Conservation (phyloP, 192 early-diverging fungal species). For the Mortierella antarctica region DNA sequence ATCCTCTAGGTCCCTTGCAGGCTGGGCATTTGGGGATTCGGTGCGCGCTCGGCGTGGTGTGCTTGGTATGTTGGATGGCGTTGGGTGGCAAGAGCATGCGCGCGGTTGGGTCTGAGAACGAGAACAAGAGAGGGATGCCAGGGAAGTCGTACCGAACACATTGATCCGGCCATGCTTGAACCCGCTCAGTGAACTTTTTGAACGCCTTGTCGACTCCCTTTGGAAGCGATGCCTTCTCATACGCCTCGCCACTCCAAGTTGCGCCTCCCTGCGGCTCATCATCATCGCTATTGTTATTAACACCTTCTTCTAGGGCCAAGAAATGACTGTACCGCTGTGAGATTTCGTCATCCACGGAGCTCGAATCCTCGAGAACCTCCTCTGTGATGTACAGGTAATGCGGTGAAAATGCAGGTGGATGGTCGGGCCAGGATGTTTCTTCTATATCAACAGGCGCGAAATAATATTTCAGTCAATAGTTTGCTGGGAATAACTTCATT, state of each 20-base stretch:
- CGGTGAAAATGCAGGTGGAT: constrained; percentile 51
- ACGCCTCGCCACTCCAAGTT: constrained; percentile 82
- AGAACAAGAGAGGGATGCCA: constrained; percentile 78
- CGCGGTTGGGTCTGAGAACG: constrained; percentile 62
- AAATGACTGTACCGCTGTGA: constrained; percentile 57
- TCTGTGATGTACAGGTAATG: constrained; percentile 66
- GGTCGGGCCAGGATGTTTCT: constrained; percentile 49
- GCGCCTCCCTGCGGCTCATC: constrained; percentile 35
- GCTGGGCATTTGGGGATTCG: constrained; percentile 69
- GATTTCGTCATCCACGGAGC: constrained; percentile 43
- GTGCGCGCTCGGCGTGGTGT: constrained; percentile 40
- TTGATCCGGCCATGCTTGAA: constrained; percentile 82
- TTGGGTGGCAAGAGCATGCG: constrained; percentile 46
- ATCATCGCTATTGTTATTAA: constrained; percentile 42
- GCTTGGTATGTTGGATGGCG: constrained; percentile 29
- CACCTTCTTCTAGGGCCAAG: constrained; percentile 53
- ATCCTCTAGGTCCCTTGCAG: constrained; percentile 77
- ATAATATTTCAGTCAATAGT: not conserved
- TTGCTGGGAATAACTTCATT: not conserved
- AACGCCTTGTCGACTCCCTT: constrained; percentile 84
- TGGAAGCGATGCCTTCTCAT: constrained; percentile 79
- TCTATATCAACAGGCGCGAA: constrained; percentile 12
- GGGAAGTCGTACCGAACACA: constrained; percentile 83
- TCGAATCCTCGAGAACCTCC: constrained; percentile 60
- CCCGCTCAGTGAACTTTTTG: constrained; percentile 79